These are phyloP conservation scores for Stachybotrys chartarum DNA, from an alignment of 2,329 filamentous ascomycete species.

Conservation along the genomic window DNA sequence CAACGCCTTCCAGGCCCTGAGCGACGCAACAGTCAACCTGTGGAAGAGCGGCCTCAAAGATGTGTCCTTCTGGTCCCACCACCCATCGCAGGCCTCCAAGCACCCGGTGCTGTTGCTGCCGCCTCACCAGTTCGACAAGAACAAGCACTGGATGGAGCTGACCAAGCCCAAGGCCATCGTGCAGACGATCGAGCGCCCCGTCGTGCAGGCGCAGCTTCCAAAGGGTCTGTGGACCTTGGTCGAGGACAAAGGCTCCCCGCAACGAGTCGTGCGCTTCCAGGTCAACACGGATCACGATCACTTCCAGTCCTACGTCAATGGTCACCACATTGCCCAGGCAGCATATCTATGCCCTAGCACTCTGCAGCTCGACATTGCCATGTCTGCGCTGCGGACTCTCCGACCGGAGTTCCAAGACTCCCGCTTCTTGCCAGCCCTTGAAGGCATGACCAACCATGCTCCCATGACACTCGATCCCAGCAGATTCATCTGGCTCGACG, in stretches of 20 bases:
- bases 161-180: constrained; percentile 3
- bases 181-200: constrained; percentile 1
- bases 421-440: no score
- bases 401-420: no score
- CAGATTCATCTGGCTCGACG: no score
- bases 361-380: no score
- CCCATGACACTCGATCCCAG: no score
- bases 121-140: constrained; percentile 35
- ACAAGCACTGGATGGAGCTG: constrained; percentile 29
- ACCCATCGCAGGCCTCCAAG: constrained; percentile 11
- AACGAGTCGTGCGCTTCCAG: not conserved
- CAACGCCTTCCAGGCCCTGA: constrained; percentile 6
- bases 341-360: no score
- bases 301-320: not conserved
- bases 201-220: not conserved
- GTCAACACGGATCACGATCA: not conserved
- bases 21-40: constrained; percentile 18
- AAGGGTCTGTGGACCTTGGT: not conserved
- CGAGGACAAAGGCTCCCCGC: not conserved
- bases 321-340: not conserved
- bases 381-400: no score
- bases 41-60: constrained; percentile 30
- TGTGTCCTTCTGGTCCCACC: constrained; percentile 30
- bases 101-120: constrained; percentile 21
- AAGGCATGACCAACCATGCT: no score